Conservation (phyloP, 768 basidiomycete genomes). For the Pulveroboletus sp. region DNA sequence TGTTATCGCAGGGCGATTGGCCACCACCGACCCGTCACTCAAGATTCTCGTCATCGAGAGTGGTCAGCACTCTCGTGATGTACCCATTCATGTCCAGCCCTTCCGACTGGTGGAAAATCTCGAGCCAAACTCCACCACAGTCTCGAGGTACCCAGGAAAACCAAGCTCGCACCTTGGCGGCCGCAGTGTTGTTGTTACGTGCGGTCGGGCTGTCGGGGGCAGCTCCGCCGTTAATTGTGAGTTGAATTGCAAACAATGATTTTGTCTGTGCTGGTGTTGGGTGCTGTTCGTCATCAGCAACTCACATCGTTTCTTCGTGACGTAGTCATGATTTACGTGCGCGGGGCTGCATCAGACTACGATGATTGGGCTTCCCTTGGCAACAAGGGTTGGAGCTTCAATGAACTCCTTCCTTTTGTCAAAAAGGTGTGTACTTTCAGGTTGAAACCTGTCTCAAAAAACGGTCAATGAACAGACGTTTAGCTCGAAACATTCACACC, state of each 20-base stretch:
- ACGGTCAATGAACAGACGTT: slow-evolving; percentile 41
- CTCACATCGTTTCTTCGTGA: not conserved
- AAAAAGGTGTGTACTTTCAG: slow-evolving; percentile 50
- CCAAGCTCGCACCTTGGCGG: slow-evolving; percentile 44
- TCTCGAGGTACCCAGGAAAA: slow-evolving; percentile 40
- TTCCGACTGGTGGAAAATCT: slow-evolving; percentile 48
- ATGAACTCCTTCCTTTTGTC: slow-evolving; percentile 54
- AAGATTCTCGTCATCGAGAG: slow-evolving; percentile 62
- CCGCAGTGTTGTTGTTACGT: slow-evolving; percentile 42
- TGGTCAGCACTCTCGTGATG: slow-evolving; percentile 48
- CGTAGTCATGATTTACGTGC: slow-evolving; percentile 51
- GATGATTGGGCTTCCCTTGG: slow-evolving; percentile 54
- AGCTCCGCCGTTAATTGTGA: slow-evolving; percentile 62
- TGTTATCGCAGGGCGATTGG: slow-evolving; percentile 51
- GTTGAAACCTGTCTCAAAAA: not conserved
- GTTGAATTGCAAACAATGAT: slow-evolving; percentile 5
- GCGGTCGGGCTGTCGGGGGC: slow-evolving; percentile 56
- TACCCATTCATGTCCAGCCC: slow-evolving; percentile 51
- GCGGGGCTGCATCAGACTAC: slow-evolving; percentile 61
- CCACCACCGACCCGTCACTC: slow-evolving; percentile 49
- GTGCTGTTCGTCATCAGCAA: not conserved
- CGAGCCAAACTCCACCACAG: slow-evolving; percentile 35
- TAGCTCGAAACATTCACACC: slow-evolving; percentile 37
- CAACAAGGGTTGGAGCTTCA: slow-evolving; percentile 62
- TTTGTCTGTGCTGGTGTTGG: no score